Evolutionary conservation across 768 basidiomycete species (phyloP).

Genomic region (Clathrus columnatus): DNA sequence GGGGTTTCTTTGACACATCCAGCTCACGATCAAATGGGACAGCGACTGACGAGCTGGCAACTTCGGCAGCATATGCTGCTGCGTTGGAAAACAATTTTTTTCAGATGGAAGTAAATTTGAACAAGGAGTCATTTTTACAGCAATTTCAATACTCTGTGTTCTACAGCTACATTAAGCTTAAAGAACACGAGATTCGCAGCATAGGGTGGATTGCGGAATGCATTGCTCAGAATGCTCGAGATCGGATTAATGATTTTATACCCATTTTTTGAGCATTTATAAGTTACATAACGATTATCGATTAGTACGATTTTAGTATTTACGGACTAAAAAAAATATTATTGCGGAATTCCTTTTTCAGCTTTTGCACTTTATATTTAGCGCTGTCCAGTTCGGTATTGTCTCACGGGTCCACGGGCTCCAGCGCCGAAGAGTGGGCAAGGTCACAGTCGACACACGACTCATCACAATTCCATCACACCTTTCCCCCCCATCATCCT

Average conservation of each 20-base stretch:
- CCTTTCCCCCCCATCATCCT: not conserved
- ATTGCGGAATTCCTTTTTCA: too few species aligned
- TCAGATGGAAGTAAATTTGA: conserved; percentile 83
- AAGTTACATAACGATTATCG: not conserved
- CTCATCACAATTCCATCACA: not conserved
- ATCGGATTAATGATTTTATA: conserved; percentile 93
- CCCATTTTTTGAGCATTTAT: conserved; percentile 59
- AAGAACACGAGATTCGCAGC: conserved; percentile 86
- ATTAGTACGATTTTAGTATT: too few species aligned
- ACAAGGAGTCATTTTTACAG: conserved; percentile 92
- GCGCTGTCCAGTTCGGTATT: not conserved
- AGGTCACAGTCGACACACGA: not conserved
- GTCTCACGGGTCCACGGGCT: not conserved
- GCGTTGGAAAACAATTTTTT: conserved; percentile 94
- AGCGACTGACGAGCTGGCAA: conserved; percentile 20
- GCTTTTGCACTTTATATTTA: too few species aligned
- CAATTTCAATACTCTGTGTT: conserved; percentile 95
- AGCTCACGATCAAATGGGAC: conserved; percentile 22
- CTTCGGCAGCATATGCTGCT: conserved; percentile 30
- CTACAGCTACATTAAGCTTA: conserved; percentile 85
- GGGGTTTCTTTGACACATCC: conserved; percentile 73
- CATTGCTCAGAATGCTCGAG: conserved; percentile 92
- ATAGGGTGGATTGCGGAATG: conserved; percentile 96
- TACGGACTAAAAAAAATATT: not conserved
- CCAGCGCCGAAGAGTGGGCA: not conserved